Evolutionary conservation across 2,329 filamentous ascomycete genomes (phyloP).

Genomic region (Coniochaeta prunicola): DNA sequence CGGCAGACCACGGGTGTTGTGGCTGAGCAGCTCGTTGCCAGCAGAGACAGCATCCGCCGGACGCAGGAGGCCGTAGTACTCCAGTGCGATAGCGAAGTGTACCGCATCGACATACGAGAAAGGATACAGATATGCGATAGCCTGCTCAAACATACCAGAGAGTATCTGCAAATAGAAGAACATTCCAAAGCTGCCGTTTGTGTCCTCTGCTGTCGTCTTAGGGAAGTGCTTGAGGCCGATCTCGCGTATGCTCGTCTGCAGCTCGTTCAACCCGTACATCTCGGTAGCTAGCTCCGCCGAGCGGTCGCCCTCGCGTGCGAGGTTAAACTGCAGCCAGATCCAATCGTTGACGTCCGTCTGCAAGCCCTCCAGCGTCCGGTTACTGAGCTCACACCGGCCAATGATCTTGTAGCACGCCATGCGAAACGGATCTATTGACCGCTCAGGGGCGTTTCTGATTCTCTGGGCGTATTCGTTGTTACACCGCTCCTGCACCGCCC

Average conservation of each 20-base stretch:
- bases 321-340: slow-evolving; percentile 66
- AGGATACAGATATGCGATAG: slow-evolving; percentile 81
- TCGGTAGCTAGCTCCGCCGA: slow-evolving; percentile 58
- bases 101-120: slow-evolving; percentile 91
- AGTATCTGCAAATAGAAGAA: slow-evolving; percentile 91
- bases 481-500: slow-evolving; percentile 78
- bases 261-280: slow-evolving; percentile 56
- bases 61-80: slow-evolving; percentile 82
- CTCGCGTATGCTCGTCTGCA: slow-evolving; percentile 75
- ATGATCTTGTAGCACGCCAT: slow-evolving; percentile 98
- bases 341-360: slow-evolving; percentile 62
- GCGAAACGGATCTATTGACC: slow-evolving; percentile 86
- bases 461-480: slow-evolving; percentile 85
- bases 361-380: slow-evolving; percentile 56
- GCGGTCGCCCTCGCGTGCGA: slow-evolving; percentile 58
- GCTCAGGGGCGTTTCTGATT: slow-evolving; percentile 73
- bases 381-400: slow-evolving; percentile 65
- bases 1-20: slow-evolving; percentile 61
- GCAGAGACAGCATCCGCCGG: slow-evolving; percentile 73
- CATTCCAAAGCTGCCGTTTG: slow-evolving; percentile 71
- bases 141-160: slow-evolving; percentile 89
- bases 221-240: slow-evolving; percentile 90
- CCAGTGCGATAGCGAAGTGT: slow-evolving; percentile 85
- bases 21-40: slow-evolving; percentile 61
- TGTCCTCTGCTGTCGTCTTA: slow-evolving; percentile 69